phyloP scores from a whole-genome alignment of 2,329 filamentous ascomycete genomes.

The Xylariaceae sp. region DNA sequence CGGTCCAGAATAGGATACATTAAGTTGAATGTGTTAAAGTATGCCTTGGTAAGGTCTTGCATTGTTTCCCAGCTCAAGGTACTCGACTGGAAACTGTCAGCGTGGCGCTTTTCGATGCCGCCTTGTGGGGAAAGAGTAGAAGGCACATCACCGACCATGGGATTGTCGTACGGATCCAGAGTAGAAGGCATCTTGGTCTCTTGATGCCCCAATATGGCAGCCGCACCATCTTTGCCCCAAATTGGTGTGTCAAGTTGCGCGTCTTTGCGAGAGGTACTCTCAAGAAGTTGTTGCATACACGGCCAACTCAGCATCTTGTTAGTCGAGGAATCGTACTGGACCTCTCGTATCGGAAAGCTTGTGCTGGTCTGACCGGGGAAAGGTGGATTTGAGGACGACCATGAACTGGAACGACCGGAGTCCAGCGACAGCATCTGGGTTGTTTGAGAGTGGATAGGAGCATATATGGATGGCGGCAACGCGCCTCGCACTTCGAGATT shows the following conservation, averaged over 20 bases:
- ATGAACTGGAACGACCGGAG: conserved; percentile 15
- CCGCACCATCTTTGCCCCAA: conserved; percentile 29
- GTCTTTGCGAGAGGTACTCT: conserved; percentile 23
- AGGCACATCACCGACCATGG: conserved; percentile 6
- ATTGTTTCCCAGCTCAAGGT: conserved; percentile 38
- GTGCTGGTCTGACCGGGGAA: conserved; percentile 11
- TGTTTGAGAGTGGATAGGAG: conserved; percentile 6
- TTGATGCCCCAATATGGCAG: conserved; percentile 25
- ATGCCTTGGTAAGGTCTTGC: conserved; percentile 42
- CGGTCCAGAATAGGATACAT: conserved; percentile 51
- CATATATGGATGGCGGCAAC: conserved; percentile 14
- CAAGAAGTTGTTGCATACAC: conserved; percentile 32
- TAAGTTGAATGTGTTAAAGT: conserved; percentile 54
- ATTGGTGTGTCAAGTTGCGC: conserved; percentile 24
- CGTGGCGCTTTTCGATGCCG: no score
- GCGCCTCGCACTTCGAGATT: conserved; percentile 24
- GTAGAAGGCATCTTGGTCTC: conserved; percentile 7
- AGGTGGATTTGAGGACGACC: conserved; percentile 15
- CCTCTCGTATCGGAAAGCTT: conserved; percentile 10
- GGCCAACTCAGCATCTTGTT: conserved; percentile 48
- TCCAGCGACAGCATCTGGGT: conserved; percentile 9
- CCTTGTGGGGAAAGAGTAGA: no score
- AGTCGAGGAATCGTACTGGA: conserved; percentile 30
- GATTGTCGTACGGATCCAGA: conserved; percentile 12
- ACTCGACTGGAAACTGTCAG: no score